phyloP scores from a whole-genome alignment of 768 basidiomycete genomes.

The Austroboletus eburneus region DNA sequence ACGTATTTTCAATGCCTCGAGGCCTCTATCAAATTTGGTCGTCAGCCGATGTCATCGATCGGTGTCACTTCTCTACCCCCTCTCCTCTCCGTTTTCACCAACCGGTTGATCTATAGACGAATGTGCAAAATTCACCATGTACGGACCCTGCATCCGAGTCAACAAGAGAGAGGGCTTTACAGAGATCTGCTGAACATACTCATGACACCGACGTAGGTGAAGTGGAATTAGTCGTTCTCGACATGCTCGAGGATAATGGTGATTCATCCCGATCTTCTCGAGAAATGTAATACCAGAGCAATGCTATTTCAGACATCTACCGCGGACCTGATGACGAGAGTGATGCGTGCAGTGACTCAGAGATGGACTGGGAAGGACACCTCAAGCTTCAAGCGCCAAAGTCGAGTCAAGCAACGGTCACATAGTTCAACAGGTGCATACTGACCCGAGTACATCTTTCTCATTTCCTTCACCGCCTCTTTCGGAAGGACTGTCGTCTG shows the following conservation, averaged over 20 bases:
- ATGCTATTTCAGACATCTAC: conserved; percentile 1
- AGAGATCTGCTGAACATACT: neutral
- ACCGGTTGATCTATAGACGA: too few relatives aligned
- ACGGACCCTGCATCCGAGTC: neutral
- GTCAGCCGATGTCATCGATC: neutral
- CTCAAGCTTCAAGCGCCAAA: conserved; percentile 43
- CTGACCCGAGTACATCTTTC: neutral
- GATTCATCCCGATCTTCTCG: conserved; percentile 4
- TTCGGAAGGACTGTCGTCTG: conserved; percentile 25
- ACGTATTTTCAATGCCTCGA: conserved; percentile 23
- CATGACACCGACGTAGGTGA: too few relatives aligned
- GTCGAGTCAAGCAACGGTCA: conserved; percentile 13
- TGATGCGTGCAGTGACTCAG: conserved; percentile 45
- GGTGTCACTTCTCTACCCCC: conserved; percentile 13
- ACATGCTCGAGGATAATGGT: conserved; percentile 48
- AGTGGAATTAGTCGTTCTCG: conserved; percentile 50
- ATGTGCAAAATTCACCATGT: too few relatives aligned
- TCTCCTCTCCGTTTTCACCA: conserved; percentile 25
- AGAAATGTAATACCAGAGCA: conserved; percentile 21
- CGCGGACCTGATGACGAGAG: conserved; percentile 33
- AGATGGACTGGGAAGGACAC: conserved; percentile 69
- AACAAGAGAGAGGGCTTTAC: conserved; percentile 3
- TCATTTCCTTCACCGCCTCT: conserved; percentile 25
- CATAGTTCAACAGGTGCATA: conserved; percentile 2
- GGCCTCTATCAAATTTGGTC: conserved; percentile 39